Evolutionary conservation across 768 basidiomycete genomes (phyloP).

Genomic region (Phanerodontia chrysosporium): DNA sequence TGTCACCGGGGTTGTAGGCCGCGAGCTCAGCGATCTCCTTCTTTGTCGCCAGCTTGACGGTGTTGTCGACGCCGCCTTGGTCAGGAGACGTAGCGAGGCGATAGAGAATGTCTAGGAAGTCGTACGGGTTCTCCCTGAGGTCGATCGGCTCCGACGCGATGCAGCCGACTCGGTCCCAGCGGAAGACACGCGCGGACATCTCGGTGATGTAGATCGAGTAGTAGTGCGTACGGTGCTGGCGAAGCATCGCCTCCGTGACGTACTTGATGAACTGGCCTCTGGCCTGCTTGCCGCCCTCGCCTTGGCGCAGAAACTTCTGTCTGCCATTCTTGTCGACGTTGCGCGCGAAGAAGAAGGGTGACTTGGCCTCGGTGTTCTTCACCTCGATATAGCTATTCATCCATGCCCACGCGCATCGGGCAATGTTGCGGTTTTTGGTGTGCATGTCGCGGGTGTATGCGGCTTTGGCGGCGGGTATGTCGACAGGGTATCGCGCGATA

Average conservation of each 20-base stretch:
- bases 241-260: neutral
- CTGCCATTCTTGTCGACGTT: neutral
- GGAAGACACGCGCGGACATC: neutral
- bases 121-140: neutral
- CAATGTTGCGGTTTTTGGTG: neutral
- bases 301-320: neutral
- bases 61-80: neutral
- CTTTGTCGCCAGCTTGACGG: neutral
- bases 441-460: neutral
- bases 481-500: neutral
- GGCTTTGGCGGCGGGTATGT: neutral
- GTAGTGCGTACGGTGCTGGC: slow-evolving; percentile 1
- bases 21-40: neutral
- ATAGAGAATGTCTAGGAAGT: slow-evolving; percentile 3
- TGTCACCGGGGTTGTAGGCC: neutral
- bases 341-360: neutral
- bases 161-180: slow-evolving; percentile 5
- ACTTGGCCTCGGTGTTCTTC: neutral
- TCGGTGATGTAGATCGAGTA: neutral
- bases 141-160: neutral
- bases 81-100: neutral
- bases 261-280: neutral
- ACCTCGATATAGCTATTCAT: neutral
- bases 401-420: neutral
- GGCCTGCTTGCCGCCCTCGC: neutral